Evolutionary conservation across 768 basidiomycete genomes (phyloP).

Genomic region (Cystoderma amianthinum): DNA sequence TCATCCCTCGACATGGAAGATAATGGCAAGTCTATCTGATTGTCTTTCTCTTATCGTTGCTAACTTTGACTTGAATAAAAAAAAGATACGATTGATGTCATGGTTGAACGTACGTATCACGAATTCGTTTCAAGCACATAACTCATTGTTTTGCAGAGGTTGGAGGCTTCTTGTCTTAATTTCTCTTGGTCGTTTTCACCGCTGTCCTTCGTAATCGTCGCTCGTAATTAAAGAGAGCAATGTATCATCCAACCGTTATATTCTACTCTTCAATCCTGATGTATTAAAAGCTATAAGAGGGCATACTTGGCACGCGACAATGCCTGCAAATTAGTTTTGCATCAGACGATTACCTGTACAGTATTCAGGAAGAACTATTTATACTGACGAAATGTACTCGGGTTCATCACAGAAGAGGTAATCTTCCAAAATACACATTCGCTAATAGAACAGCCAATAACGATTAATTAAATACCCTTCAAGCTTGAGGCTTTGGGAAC

Average conservation of each 20-base stretch:
- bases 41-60: not conserved
- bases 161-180: conserved; percentile 25
- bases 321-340: no score
- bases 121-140: conserved; percentile 1
- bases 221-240: not conserved
- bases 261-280: no score
- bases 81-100: conserved; percentile 89
- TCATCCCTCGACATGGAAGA: conserved; percentile 83
- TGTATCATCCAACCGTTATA: conserved; percentile 1
- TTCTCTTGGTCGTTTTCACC: conserved; percentile 6
- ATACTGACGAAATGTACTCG: not conserved
- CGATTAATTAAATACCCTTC: conserved; percentile 2
- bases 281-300: no score
- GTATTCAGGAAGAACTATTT: no score
- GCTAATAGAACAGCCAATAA: not conserved
- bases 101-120: conserved; percentile 80
- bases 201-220: conserved; percentile 1
- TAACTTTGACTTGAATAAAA: conserved; percentile 4
- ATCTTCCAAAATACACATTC: not conserved
- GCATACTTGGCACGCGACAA: no score
- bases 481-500: conserved; percentile 19
- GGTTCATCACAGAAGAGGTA: not conserved
- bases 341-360: no score
- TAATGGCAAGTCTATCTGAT: conserved; percentile 46
- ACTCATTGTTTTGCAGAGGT: conserved; percentile 29